Base-by-base conservation (phyloP, 176 grass and related monocot genomes). In the Paspalum vaginatum region DNA sequence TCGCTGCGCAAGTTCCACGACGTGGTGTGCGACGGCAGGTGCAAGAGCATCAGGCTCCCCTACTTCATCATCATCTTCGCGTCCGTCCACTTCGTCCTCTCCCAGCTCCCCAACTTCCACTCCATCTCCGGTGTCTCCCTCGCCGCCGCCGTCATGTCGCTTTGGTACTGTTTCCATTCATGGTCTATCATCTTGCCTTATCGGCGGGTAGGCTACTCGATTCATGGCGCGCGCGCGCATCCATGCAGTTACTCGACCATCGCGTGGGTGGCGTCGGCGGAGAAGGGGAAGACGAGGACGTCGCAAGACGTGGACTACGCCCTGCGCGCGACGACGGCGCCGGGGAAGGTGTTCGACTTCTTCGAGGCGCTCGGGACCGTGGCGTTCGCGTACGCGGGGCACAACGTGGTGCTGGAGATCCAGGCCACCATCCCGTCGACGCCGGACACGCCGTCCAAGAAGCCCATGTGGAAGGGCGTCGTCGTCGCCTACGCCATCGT, bases 341-440 rank as follows among this genome's bases (percentile, higher is more conserved):
- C 74, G 0, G 84, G 68, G 0, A 72, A 44, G 44, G 68, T 86
- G 11, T 92, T 90, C 63, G 68, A 85, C 61, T 89, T 95, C 68
- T 62, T 95, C 0, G 77, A 68, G 17, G 89, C 83, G 6, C 55
- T 95, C 0, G 93, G 89, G 0, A 87, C 85, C 12, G 87, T 92
- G 1, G 89, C 92, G 0, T 95, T 95, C 76, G 84, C 89, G 0
- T 97, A 97, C 63, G 93, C 90, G 0, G 93, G 93, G 0, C 93
- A 97, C 75, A 97, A 91, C 72, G 93, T 97, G 9, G 93, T 97
- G 58, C 78, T 97, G 39, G 93, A 97, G 85, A 97, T 97, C 88
- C 89, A 95, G 78, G 93, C 93, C 39, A 95, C 87, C 56, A 95
- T 95, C 53, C 87, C 89, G 2, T 95, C 93, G 11, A 84, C 90